Conservation (phyloP, 1,284 basidiomycete species). For the Sanghuangporus baumii region DNA sequence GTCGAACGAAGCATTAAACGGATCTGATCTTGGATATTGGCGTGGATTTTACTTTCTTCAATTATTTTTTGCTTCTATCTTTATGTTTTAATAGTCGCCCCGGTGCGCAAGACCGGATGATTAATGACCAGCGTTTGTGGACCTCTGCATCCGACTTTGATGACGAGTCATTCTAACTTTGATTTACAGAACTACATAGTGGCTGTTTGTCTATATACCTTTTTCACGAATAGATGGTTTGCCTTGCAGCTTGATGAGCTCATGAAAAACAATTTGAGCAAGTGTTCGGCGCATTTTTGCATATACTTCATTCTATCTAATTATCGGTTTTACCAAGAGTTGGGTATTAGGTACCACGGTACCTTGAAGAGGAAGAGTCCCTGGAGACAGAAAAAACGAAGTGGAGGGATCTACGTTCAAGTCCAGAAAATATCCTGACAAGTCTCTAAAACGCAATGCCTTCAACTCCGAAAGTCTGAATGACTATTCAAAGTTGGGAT, state of each 20-base stretch:
- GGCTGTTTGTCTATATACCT: background rate
- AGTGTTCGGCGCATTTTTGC: background rate
- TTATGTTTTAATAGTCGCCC: background rate
- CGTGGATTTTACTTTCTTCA: background rate
- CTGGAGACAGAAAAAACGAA: background rate
- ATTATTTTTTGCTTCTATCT: background rate
- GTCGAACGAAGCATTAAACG: background rate
- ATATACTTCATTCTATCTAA: background rate
- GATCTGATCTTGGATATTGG: background rate
- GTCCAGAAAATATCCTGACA: background rate
- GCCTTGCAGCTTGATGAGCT: background rate
- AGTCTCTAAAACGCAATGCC: background rate
- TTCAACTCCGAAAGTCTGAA: background rate
- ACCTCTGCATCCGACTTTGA: background rate
- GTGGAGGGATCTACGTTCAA: background rate
- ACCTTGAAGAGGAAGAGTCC: background rate
- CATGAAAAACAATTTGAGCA: background rate
- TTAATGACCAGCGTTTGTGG: background rate
- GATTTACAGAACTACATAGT: no score
- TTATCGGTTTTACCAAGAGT: background rate
- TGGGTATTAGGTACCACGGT: background rate
- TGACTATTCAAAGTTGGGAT: no score
- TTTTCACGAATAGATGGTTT: background rate
- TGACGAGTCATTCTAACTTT: background rate
- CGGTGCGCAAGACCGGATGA: background rate